Evolutionary conservation across 2,329 filamentous ascomycete species (phyloP), one percentile per base, ranked within the genome.

Genomic region (Teratosphaeria gauchensis): DNA sequence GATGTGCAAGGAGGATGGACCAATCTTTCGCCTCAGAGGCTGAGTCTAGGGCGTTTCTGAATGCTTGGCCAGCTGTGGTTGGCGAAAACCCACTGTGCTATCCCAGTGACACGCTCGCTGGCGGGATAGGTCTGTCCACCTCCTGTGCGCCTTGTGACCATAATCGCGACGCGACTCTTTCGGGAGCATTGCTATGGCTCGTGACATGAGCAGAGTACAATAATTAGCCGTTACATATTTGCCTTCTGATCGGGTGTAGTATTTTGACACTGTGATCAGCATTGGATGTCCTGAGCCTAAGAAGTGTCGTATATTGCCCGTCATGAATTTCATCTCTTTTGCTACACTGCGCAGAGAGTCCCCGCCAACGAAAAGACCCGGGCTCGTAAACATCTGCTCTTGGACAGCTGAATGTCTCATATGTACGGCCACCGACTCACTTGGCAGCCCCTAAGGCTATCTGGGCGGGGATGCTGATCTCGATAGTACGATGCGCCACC

Each of bases 321-420:
- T 96, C 69, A 97, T 77, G 68, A 92, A 95, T 75, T 95, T 94
- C 86, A 99, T 90, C 79, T 97, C 92, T 76, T 96, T 95, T 62
- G 90, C 92, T 35, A 97, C 92, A 35, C 90, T 88, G 62, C 89
- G 84, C 69, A 97, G 82, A 35, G 92, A 92, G 72, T 97, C 92
- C n/a, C n/a, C n/a, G n/a, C n/a, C n/a, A n/a, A n/a, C n/a, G n/a
- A n/a, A n/a, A n/a, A n/a, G n/a, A n/a, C n/a, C n/a, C n/a, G n/a
- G n/a, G n/a, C n/a, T n/a, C n/a, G n/a, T n/a, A n/a, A n/a, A n/a
- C n/a, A n/a, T n/a, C n/a, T n/a, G n/a, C n/a, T n/a, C n/a, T n/a
- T n/a, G n/a, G n/a, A n/a, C n/a, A n/a, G n/a, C n/a, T n/a, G n/a
- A n/a, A n/a, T n/a, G n/a, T n/a, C n/a, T n/a, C n/a, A n/a, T n/a